phyloP scores from a whole-genome alignment of 257 asterid species.

The Solanum bulbocastanum region DNA sequence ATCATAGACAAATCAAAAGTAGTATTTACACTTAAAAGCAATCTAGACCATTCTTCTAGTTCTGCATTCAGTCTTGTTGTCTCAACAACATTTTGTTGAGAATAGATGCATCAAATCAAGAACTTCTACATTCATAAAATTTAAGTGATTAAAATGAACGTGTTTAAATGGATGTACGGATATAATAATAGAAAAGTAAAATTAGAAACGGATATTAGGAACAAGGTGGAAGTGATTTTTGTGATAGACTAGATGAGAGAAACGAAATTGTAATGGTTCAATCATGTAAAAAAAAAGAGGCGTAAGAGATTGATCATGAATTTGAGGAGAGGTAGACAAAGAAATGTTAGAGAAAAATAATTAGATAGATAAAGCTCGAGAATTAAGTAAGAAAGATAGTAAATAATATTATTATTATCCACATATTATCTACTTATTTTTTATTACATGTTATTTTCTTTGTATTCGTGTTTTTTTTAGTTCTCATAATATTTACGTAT shows the following conservation, averaged over 20 bases:
- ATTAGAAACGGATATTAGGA: background rate
- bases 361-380: too few relatives aligned
- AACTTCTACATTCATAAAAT: background rate
- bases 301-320: background rate
- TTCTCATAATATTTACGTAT: too few relatives aligned
- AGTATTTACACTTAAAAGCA: background rate
- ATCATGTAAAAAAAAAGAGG: fast-evolving
- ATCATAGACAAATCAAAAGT: too few relatives aligned
- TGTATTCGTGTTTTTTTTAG: too few relatives aligned
- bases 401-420: too few relatives aligned
- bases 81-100: background rate
- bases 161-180: too few relatives aligned
- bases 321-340: background rate
- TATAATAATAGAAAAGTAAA: background rate
- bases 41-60: background rate
- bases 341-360: too few relatives aligned
- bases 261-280: background rate
- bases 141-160: too few relatives aligned
- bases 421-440: too few relatives aligned
- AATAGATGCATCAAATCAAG: background rate
- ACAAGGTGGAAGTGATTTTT: background rate
- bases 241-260: background rate
- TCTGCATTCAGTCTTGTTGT: background rate
- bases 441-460: too few relatives aligned
- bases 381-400: too few relatives aligned